phyloP scores from a whole-genome alignment of 805 yeast genomes.

The Wickerhamomyces bisporus region DNA sequence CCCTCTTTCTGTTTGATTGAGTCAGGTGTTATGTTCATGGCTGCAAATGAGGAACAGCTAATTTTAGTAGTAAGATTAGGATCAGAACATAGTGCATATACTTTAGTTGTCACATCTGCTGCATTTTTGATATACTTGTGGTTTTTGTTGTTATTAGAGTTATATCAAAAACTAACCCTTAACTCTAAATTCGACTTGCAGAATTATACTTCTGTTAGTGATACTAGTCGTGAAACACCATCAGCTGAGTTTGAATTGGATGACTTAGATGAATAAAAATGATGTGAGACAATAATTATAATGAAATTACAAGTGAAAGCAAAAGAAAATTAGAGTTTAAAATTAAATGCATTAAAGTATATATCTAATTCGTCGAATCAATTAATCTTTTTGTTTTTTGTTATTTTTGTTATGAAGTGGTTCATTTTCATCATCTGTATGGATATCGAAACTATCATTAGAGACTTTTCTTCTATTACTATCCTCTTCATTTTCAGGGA shows the following conservation, averaged over 20 bases:
- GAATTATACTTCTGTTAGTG: conserved; percentile 9
- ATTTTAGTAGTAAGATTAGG: conserved; percentile 63
- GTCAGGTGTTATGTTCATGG: conserved; percentile 82
- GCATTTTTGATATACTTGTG: conserved; percentile 69
- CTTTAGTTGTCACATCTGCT: conserved; percentile 63
- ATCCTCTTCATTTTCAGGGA: conserved; percentile 5
- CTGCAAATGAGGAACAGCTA: conserved; percentile 89
- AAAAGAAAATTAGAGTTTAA: neutral
- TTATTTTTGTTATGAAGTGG: neutral
- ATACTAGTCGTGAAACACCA: conserved; percentile 4
- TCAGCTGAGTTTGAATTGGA: conserved; percentile 21
- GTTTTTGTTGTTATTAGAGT: conserved; percentile 52
- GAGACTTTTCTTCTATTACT: conserved; percentile 3
- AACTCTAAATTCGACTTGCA: conserved; percentile 6
- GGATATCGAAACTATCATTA: conserved; percentile 20
- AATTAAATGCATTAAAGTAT: neutral
- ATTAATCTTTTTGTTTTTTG: conserved; percentile 1
- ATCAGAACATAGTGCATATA: conserved; percentile 82
- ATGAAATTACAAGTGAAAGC: conserved; percentile 2
- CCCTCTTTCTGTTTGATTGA: conserved; percentile 77
- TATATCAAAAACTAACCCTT: conserved; percentile 44
- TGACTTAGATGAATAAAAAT: conserved; percentile 7
- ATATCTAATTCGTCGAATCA: no score
- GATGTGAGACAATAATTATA: neutral
- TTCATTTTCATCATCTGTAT: conserved; percentile 17